Conservation (phyloP, 1,284 basidiomycete genomes). For the Hymenochaete sp. region DNA sequence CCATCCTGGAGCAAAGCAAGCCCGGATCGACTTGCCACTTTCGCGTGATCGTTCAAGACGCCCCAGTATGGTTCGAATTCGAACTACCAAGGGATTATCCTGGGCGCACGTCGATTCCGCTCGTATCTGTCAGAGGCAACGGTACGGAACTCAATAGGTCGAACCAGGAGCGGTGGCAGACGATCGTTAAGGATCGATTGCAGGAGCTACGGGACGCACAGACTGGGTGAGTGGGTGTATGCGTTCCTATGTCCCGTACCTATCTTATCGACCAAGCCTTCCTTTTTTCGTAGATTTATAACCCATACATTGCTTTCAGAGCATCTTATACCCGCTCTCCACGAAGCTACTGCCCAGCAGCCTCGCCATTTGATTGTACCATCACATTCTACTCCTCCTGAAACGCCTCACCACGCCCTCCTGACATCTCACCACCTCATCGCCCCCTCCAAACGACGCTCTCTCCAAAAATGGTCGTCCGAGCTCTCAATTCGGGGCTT, state of each 20-base stretch:
- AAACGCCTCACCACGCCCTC: slow-evolving; percentile 43
- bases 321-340: slow-evolving; percentile 50
- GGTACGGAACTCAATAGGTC: slow-evolving; percentile 31
- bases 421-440: slow-evolving; percentile 69
- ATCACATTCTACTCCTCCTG: not conserved
- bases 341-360: no score
- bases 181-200: slow-evolving; percentile 34
- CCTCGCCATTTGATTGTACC: no score
- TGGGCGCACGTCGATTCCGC: slow-evolving; percentile 18
- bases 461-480: slow-evolving; percentile 50
- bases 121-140: slow-evolving; percentile 39
- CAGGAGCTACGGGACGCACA: slow-evolving; percentile 32
- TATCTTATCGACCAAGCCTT: slow-evolving; percentile 2
- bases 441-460: slow-evolving; percentile 58
- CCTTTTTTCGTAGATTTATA: slow-evolving; percentile 39
- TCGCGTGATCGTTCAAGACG: slow-evolving; percentile 21
- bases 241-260: no score
- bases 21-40: slow-evolving; percentile 19
- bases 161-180: slow-evolving; percentile 47
- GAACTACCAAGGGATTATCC: slow-evolving; percentile 17
- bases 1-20: not conserved
- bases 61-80: slow-evolving; percentile 21
- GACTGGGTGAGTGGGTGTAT: no score
- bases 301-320: slow-evolving; percentile 50
- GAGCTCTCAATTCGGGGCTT: slow-evolving; percentile 54